phyloP scores from a whole-genome alignment of 495 filamentous ascomycete genomes.

The Aspergillus baeticus region DNA sequence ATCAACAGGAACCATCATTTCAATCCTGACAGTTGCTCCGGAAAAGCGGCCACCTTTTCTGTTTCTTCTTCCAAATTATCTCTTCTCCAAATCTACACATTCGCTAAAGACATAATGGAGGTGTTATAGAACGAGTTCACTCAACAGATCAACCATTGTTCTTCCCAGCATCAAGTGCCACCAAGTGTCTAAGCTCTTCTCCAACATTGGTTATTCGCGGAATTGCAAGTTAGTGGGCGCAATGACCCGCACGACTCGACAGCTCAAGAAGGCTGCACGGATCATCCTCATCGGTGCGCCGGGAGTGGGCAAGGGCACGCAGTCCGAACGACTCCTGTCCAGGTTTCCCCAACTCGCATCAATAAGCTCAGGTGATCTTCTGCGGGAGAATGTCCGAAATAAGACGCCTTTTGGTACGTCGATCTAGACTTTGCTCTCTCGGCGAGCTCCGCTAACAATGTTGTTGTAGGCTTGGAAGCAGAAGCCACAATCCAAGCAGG shows the following conservation, averaged over 20 bases:
- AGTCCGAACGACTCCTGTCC: constrained; percentile 81
- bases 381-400: constrained; percentile 87
- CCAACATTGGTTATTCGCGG: neutral
- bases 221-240: neutral
- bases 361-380: constrained; percentile 89
- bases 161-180: neutral
- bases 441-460: constrained; percentile 6
- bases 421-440: neutral
- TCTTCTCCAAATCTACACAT: neutral
- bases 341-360: constrained; percentile 86
- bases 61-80: neutral
- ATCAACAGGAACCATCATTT: neutral
- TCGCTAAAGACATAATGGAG: neutral
- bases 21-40: neutral
- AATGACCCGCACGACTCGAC: constrained; percentile 32
- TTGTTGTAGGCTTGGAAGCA: constrained; percentile 74
- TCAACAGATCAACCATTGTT: neutral
- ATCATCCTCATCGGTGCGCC: constrained; percentile 96
- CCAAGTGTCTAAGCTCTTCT: neutral
- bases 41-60: neutral
- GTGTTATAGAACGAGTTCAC: neutral
- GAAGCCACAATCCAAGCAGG: constrained; percentile 83
- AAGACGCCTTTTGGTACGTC: constrained; percentile 78
- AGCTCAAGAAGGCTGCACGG: constrained; percentile 79
- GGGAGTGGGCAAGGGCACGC: constrained; percentile 89